These are phyloP conservation scores for Croton setiger DNA, from an alignment of 441 rosid genomes.

Conservation along the genomic window DNA sequence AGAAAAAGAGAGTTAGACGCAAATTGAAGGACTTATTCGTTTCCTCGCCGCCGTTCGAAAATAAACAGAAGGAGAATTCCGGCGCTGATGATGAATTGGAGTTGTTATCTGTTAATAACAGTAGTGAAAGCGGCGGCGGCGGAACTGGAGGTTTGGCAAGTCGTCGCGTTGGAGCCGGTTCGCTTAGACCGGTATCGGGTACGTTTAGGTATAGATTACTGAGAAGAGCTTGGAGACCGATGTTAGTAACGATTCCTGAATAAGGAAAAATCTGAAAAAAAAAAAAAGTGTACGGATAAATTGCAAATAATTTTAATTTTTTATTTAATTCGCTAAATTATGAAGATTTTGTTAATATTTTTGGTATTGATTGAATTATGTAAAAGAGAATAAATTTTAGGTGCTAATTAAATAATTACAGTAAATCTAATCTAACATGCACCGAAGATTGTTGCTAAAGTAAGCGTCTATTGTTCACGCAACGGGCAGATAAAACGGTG, in stretches of 20 bases:
- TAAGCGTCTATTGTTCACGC: neutral
- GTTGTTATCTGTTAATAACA: conserved; percentile 23
- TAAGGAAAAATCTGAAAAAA: conserved; percentile 15
- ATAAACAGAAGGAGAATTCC: conserved; percentile 22
- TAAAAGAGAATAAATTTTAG: neutral
- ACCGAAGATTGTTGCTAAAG: neutral
- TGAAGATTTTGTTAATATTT: neutral
- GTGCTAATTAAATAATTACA: neutral
- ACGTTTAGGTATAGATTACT: conserved; percentile 61
- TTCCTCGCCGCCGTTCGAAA: conserved; percentile 67
- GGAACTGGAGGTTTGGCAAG: conserved; percentile 25
- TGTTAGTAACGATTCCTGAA: conserved; percentile 80
- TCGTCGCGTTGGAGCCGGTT: conserved; percentile 31
- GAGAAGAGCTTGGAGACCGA: conserved; percentile 85
- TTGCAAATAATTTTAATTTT: neutral
- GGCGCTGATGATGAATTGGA: conserved; percentile 24
- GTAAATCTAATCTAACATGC: conserved; percentile 14
- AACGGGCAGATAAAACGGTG: neutral
- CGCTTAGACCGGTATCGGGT: conserved; percentile 38
- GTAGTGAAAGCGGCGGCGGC: conserved; percentile 19
- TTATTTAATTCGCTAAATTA: neutral
- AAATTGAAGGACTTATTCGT: conserved; percentile 75
- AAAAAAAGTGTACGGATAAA: conserved; percentile 18
- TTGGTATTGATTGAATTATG: neutral
- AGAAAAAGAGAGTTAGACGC: conserved; percentile 37